Conservation (phyloP, 768 basidiomycete species). For the Suillus alpinus region DNA sequence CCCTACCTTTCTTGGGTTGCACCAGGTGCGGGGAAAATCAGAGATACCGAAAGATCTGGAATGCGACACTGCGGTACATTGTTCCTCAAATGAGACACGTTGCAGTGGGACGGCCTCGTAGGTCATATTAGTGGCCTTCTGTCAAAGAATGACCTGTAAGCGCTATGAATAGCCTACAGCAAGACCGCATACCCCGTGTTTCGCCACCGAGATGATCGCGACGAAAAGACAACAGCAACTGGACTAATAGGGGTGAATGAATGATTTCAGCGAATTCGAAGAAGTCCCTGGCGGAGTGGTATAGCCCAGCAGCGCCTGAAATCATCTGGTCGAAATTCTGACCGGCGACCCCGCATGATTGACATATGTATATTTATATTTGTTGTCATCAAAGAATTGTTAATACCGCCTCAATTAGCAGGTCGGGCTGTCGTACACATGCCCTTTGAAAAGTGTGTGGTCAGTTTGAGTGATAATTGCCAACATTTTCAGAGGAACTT, state of each 20-base stretch:
- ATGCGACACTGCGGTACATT: neutral
- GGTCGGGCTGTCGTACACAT: neutral
- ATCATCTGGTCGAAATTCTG: neutral
- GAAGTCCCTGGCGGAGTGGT: neutral
- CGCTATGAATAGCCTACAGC: conserved; percentile 1
- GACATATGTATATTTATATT: neutral
- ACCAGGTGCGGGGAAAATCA: neutral
- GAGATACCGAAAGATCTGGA: neutral
- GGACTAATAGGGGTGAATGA: neutral
- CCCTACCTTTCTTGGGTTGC: neutral
- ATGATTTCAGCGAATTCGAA: neutral
- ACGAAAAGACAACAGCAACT: neutral
- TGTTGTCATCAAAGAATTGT: neutral
- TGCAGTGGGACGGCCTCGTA: neutral
- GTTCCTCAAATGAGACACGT: neutral
- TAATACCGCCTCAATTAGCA: neutral
- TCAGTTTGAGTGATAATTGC: neutral
- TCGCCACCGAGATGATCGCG: neutral
- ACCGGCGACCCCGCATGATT: neutral
- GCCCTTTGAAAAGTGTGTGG: neutral
- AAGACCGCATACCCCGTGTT: neutral
- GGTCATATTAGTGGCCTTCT: neutral
- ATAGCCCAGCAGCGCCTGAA: neutral
- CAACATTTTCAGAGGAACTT: neutral
- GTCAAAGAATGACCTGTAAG: neutral